Base-by-base conservation (phyloP, 2,329 filamentous ascomycete species). In the Colletotrichum lupini region DNA sequence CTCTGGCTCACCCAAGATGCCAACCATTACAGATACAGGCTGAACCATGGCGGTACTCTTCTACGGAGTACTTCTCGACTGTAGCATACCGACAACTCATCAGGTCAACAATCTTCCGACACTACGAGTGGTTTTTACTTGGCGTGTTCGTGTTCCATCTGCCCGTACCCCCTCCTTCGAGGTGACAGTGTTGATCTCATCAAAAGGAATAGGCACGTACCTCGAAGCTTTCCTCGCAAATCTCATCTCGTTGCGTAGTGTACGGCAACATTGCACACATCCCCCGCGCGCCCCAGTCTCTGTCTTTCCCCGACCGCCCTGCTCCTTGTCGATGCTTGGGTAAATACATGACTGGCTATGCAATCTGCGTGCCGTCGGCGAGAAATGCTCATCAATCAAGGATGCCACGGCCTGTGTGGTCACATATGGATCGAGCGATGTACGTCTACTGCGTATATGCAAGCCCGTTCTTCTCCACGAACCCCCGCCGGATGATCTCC, bases 181-280 rank as follows among this genome's bases (percentile, higher is more conserved):
- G 59, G 46, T 61, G 24, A 53, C 60, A 56, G 65, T 72, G 59
- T 58, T 59, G 55, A 73, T 68, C 61, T 61, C 49, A 53, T 57
- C 60, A 66, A 32, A 68, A 35, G 64, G 49, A 61, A 61, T 66
- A 73, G n/a, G 62, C 64, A 53, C 67, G 35, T 69, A 55, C 53
- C 26, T 74, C 66, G 65, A 70, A 67, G 57, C 16, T 63, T 75
- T 73, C 67, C 55, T 69, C 56, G 53, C 61, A 74, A 75, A 64
- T 67, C 73, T 59, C 60, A 68, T 66, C 64, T 61, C 35, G 30
- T 64, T 35, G 60, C 19, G 28, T 57, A 22, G 42, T n/a, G 42
- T n/a, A 49, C 42, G 42, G 42, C 5, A 37, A 42, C 59, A 56
- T 5, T 37, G n/a, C 19, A 46, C 14, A 32, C 19, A 11, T 49